phyloP scores from a whole-genome alignment of 441 rosid species.

The Adansonia grandidieri region DNA sequence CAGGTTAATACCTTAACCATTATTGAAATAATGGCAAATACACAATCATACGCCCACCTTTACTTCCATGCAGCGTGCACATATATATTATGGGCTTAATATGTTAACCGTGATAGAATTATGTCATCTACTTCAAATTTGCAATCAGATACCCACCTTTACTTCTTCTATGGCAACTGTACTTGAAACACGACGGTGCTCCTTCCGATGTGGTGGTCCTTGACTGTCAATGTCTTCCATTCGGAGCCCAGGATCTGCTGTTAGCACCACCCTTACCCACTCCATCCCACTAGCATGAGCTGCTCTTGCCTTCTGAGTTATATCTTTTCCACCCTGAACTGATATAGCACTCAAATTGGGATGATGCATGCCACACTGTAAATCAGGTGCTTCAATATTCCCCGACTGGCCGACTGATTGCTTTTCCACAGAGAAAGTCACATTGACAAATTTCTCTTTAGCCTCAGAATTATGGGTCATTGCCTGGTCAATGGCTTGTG shows the following conservation, averaged over 20 bases:
- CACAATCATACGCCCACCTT: neutral
- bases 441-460: constrained; percentile 71
- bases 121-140: constrained; percentile 16
- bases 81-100: neutral
- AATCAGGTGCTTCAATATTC: constrained; percentile 31
- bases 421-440: constrained; percentile 70
- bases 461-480: constrained; percentile 84
- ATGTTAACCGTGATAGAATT: neutral
- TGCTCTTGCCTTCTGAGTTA: constrained; percentile 32
- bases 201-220: constrained; percentile 69
- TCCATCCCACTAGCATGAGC: constrained; percentile 60
- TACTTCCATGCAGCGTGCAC: neutral
- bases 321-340: constrained; percentile 23
- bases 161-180: constrained; percentile 98
- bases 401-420: constrained; percentile 36
- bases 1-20: neutral
- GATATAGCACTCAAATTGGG: constrained; percentile 30
- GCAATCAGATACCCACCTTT: constrained; percentile 59
- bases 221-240: constrained; percentile 78
- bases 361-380: constrained; percentile 25
- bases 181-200: constrained; percentile 99
- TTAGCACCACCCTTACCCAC: constrained; percentile 92
- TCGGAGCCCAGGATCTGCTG: constrained; percentile 74
- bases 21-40: neutral
- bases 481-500: constrained; percentile 98